Conservation (phyloP, 768 basidiomycete species). For the Mycena albidolilacea region DNA sequence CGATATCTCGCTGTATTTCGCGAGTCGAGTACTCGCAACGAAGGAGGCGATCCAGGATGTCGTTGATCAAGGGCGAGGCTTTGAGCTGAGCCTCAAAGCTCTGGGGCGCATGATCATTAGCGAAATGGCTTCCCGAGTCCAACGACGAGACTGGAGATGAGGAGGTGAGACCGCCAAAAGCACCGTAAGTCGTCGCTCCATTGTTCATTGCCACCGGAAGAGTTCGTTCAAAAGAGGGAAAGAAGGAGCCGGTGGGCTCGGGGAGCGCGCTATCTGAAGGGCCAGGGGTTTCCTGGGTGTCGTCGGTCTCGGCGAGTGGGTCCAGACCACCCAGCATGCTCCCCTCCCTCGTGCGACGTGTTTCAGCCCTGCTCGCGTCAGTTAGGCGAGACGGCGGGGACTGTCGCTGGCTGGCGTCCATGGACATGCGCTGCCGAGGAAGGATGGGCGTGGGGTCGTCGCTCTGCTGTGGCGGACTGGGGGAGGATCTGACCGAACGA, state of each 20-base stretch:
- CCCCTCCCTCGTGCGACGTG: constrained; percentile 60
- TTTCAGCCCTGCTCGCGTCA: constrained; percentile 62
- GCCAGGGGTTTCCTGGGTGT: constrained; percentile 55
- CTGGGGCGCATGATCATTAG: constrained; percentile 60
- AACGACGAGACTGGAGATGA: constrained; percentile 86
- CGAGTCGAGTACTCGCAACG: constrained; percentile 79
- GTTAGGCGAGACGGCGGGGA: constrained; percentile 64
- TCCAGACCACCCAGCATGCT: constrained; percentile 67
- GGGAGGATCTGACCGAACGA: constrained; percentile 79
- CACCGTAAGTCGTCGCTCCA: constrained; percentile 60
- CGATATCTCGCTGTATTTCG: constrained; percentile 82
- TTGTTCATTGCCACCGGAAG: constrained; percentile 37
- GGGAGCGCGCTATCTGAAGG: constrained; percentile 44
- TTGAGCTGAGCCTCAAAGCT: constrained; percentile 83
- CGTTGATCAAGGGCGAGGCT: constrained; percentile 81
- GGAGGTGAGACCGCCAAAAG: constrained; percentile 65
- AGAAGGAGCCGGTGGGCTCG: constrained; percentile 52
- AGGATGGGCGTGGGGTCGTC: constrained; percentile 43
- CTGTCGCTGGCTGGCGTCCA: constrained; percentile 54
- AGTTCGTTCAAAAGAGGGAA: constrained; percentile 40
- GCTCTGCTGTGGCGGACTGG: constrained; percentile 68
- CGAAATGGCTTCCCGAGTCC: constrained; percentile 79
- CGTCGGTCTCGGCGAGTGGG: constrained; percentile 69
- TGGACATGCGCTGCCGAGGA: constrained; percentile 53
- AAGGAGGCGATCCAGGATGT: constrained; percentile 80